Evolutionary conservation across 345 rosid species (phyloP).

Genomic region (Boechera divaricarpa): DNA sequence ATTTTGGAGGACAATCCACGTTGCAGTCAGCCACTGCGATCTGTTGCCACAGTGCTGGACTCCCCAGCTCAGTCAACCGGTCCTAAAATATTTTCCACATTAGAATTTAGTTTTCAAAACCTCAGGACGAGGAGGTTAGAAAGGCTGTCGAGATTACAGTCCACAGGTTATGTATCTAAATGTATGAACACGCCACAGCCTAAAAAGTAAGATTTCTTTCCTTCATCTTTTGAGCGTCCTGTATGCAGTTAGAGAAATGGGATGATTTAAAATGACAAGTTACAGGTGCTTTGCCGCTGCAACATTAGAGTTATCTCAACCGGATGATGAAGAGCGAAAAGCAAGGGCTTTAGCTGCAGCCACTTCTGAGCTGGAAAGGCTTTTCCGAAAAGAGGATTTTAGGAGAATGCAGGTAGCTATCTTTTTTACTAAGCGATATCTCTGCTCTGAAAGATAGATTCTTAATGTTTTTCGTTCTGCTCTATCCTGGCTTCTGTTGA

Average conservation of each 20-base stretch:
- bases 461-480: background rate
- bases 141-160: conserved; percentile 60
- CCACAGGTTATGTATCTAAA: conserved; percentile 47
- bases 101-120: conserved; percentile 77
- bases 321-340: conserved; percentile 81
- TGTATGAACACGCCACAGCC: conserved; percentile 55
- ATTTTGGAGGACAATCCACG: conserved; percentile 48
- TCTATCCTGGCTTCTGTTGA: conserved; percentile 18
- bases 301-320: conserved; percentile 81
- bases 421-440: conserved; percentile 1
- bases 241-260: conserved; percentile 17
- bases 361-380: conserved; percentile 81
- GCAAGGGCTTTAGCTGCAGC: conserved; percentile 87
- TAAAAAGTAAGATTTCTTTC: conserved; percentile 36
- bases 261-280: conserved; percentile 29
- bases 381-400: conserved; percentile 90
- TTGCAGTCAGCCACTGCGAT: conserved; percentile 48
- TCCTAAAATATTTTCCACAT: conserved; percentile 61
- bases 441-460: background rate
- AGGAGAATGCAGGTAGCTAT: conserved; percentile 80
- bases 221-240: conserved; percentile 18
- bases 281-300: conserved; percentile 85
- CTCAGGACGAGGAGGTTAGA: conserved; percentile 65
- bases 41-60: conserved; percentile 52
- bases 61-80: conserved; percentile 54